Evolutionary conservation across 768 basidiomycete genomes (phyloP).

Genomic region (Panus rudis): DNA sequence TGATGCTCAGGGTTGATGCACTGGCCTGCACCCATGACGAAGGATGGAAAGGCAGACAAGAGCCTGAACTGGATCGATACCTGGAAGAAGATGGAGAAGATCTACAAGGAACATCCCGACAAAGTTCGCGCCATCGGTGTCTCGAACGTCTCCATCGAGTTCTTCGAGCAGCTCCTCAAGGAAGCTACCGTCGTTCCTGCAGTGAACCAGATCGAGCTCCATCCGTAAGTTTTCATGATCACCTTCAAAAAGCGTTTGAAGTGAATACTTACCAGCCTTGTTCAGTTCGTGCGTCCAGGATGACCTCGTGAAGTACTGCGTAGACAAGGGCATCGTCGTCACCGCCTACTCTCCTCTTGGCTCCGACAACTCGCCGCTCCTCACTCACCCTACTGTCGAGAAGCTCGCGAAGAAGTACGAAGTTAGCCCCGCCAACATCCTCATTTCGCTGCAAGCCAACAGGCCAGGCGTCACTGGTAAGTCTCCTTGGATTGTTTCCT

Average conservation of each 20-base stretch:
- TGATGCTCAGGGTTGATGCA: slow-evolving; percentile 62
- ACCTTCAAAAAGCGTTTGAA: too few relatives aligned
- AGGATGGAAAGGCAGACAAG: slow-evolving; percentile 46
- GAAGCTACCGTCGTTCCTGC: slow-evolving; percentile 55
- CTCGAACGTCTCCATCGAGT: slow-evolving; percentile 65
- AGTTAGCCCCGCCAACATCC: slow-evolving; percentile 55
- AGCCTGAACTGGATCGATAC: slow-evolving; percentile 63
- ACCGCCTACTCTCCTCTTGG: slow-evolving; percentile 81
- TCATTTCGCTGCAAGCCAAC: slow-evolving; percentile 72
- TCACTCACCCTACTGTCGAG: slow-evolving; percentile 50
- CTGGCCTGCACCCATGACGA: slow-evolving; percentile 74
- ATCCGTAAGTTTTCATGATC: slow-evolving; percentile 42
- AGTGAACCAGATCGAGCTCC: slow-evolving; percentile 75
- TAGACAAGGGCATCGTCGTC: slow-evolving; percentile 55
- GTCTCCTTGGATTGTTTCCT: slow-evolving; percentile 11
- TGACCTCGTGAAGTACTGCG: slow-evolving; percentile 57
- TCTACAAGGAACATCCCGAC: slow-evolving; percentile 56
- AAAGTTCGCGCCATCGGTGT: slow-evolving; percentile 80
- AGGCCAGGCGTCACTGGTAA: slow-evolving; percentile 46
- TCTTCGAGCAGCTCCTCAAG: slow-evolving; percentile 53
- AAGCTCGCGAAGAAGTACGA: slow-evolving; percentile 57
- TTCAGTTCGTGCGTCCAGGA: slow-evolving; percentile 56
- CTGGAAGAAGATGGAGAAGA: slow-evolving; percentile 71
- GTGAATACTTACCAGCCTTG: background rate
- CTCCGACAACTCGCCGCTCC: slow-evolving; percentile 61